Evolutionary conservation across 768 basidiomycete genomes (phyloP), one percentile per base, ranked within the genome.

Genomic region (Amanita inopinata): DNA sequence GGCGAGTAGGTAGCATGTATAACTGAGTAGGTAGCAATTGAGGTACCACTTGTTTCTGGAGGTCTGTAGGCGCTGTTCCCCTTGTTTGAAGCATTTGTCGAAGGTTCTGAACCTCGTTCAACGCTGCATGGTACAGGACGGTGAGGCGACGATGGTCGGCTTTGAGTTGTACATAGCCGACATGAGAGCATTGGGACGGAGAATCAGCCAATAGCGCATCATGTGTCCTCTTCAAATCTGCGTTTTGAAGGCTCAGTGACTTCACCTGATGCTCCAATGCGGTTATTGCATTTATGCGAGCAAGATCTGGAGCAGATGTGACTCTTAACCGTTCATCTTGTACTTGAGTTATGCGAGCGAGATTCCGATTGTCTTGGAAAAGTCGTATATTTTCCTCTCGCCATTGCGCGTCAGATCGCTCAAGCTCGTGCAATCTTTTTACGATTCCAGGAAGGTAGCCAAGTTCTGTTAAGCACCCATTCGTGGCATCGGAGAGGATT

Each of bases 391-490:
- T 68, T 48, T 71, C 66, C 14, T 43, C 37, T 40, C 61, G 58
- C 58, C 60, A 65, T 19, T 53, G 45, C 7, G 43, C 41, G 38
- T 61, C 61, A 37, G 54, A 53, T 5, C 49, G 46, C 38, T 69
- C 61, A 23, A 66, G 46, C 9, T 62, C 54, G 22, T 57, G 57
- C 23, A 75, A 37, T 24, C 56, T 66, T 34, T 59, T 61, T 3
- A 61, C 40, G 45, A 74, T 61, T 4, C 64, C 60, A 14, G 71
- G 65, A 48, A 60, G 61, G 53, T 72, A 72, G 9, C 71, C 72
- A 18, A 71, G 61, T 47, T 73, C 73, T 3, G 60, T 50, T 17
- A 71, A 59, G 49, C 66, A 74, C 9, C 64, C 64, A 55, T 68
- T 72, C 9, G 66, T 69, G 6, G 65, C 71, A 9, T 40, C 51